Percentiles rank a stretch among this genome's conserved stretches.
Evolutionary conservation across 2,329 filamentous ascomycete species (phyloP).

Genomic region (Neospermospora avenae): DNA sequence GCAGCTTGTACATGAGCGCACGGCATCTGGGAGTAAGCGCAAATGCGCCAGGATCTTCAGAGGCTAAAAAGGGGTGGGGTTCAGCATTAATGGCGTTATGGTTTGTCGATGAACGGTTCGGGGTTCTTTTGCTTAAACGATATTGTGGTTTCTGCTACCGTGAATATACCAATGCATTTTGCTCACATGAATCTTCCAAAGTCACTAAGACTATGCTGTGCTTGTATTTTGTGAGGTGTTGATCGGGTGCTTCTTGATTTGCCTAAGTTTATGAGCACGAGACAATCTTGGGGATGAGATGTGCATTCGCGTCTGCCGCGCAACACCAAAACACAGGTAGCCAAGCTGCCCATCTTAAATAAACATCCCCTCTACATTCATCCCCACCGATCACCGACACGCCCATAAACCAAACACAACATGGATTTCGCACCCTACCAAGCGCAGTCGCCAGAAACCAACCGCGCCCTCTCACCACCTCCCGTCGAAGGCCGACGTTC

Average conservation of each 20-base stretch:
- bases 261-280: constrained; percentile 4
- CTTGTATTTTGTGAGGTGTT: neutral
- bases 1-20: constrained; percentile 15
- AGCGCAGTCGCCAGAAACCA: constrained; percentile 81
- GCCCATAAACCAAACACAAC: constrained; percentile 21
- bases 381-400: neutral
- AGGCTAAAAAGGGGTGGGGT: neutral
- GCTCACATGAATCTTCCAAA: neutral
- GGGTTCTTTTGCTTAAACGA: constrained; percentile 3
- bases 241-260: neutral
- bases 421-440: constrained; percentile 99
- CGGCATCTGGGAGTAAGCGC: constrained; percentile 12
- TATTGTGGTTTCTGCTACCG: neutral
- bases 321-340: neutral
- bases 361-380: neutral
- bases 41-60: constrained; percentile 9
- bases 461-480: constrained; percentile 74
- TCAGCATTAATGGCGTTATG: constrained; percentile 19
- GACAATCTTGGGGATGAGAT: constrained; percentile 1
- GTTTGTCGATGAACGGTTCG: constrained; percentile 13
- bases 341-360: constrained; percentile 2
- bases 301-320: constrained; percentile 7
- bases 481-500: constrained; percentile 42
- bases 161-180: constrained; percentile 3
- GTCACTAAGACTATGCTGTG: neutral